These are phyloP conservation scores for Castanea sativa DNA, from an alignment of 306 rosid genomes.

Conservation along the genomic window DNA sequence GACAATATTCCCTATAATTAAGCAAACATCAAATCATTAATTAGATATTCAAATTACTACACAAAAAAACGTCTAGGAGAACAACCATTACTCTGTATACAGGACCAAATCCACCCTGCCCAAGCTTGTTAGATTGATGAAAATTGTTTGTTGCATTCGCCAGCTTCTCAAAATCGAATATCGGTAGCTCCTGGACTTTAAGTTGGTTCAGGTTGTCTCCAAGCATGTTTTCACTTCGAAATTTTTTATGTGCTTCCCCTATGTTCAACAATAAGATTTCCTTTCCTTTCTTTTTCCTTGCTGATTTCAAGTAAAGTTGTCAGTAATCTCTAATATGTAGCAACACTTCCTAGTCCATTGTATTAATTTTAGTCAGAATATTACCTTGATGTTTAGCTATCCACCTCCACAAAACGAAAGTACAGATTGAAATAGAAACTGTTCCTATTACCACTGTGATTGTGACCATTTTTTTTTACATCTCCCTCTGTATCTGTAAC, in stretches of 20 bases:
- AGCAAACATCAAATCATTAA: not conserved
- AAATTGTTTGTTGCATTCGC: slow-evolving; percentile 31
- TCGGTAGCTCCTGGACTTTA: slow-evolving; percentile 24
- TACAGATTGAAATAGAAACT: not conserved
- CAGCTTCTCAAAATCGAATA: slow-evolving; percentile 14
- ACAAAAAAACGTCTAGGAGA: not conserved
- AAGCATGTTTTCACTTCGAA: not conserved
- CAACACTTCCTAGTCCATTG: not conserved
- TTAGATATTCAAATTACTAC: not conserved
- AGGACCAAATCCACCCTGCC: slow-evolving; percentile 30
- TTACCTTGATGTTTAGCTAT: slow-evolving; percentile 7
- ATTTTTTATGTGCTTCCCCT: not conserved
- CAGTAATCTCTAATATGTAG: not conserved
- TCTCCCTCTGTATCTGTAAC: not conserved
- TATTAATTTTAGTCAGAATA: not conserved
- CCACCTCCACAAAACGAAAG: slow-evolving; percentile 18
- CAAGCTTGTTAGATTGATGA: slow-evolving; percentile 21
- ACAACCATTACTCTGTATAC: slow-evolving; percentile 27
- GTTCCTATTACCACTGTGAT: slow-evolving; percentile 10
- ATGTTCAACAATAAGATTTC: not conserved
- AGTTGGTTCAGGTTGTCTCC: not conserved
- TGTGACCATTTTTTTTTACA: not conserved
- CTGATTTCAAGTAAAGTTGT: not conserved
- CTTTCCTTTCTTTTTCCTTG: not conserved
- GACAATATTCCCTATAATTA: slow-evolving; percentile 25